Percentiles rank a stretch among this genome's conserved stretches.
Conservation (phyloP, 2,329 filamentous ascomycete genomes). For the Mollisiaceae sp. region DNA sequence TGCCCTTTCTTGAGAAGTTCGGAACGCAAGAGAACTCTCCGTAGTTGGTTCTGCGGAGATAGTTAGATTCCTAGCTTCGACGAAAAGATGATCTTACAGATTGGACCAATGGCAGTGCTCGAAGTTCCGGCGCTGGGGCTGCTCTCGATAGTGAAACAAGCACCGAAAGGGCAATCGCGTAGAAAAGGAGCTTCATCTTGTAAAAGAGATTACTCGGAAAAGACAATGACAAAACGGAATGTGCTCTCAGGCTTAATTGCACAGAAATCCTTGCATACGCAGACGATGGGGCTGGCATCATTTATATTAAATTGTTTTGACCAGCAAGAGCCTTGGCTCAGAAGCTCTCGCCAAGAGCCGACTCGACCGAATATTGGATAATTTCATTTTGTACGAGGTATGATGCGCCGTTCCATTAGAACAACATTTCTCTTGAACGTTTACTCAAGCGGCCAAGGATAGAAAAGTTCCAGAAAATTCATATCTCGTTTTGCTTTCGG, state of each 20-base stretch:
- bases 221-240: background rate
- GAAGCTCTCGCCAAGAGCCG: background rate
- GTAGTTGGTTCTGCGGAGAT: conserved; percentile 27
- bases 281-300: background rate
- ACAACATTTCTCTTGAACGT: background rate
- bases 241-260: background rate
- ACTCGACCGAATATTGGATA: background rate
- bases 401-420: background rate
- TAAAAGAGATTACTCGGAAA: background rate
- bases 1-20: conserved; percentile 26
- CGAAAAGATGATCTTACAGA: conserved; percentile 19
- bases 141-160: conserved; percentile 15
- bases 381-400: background rate
- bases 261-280: background rate
- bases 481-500: background rate
- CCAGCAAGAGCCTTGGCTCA: background rate
- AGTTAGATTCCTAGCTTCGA: background rate
- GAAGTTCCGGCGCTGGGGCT: conserved; percentile 7
- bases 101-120: conserved; percentile 29
- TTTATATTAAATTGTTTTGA: background rate
- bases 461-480: background rate
- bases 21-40: conserved; percentile 21
- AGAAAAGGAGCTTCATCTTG: conserved; percentile 21
- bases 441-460: background rate
- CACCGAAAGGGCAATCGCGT: conserved; percentile 15